Conservation (phyloP, 139 green algal genomes). For the Zygnema circumcarinatum region DNA sequence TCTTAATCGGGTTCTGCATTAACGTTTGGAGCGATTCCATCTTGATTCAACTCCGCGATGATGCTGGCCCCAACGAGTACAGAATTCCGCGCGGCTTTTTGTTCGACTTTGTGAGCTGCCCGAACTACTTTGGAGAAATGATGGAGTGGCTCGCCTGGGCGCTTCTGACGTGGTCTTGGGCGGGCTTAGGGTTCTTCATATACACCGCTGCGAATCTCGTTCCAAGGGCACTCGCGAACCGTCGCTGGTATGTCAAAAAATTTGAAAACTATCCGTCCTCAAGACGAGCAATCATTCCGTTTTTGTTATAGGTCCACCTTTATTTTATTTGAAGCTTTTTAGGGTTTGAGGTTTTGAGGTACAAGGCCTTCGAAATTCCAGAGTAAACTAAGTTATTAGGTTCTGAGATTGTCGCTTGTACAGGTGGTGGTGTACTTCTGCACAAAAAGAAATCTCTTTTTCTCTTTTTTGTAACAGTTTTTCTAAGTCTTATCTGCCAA, state of each 20-base stretch:
- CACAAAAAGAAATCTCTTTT: no score
- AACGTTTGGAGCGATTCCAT: not conserved
- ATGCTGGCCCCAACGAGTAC: not conserved
- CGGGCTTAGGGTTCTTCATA: not conserved
- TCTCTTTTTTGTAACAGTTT: no score
- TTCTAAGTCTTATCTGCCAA: no score
- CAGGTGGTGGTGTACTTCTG: no score
- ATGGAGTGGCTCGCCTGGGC: constrained; percentile 12
- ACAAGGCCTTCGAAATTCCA: no score
- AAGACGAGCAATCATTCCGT: not conserved
- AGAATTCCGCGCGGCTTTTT: not conserved
- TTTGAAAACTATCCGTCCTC: constrained; percentile 8
- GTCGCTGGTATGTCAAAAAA: constrained; percentile 8
- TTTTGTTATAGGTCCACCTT: not conserved
- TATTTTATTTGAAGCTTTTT: not conserved
- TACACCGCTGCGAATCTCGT: constrained; percentile 24
- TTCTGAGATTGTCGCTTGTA: no score
- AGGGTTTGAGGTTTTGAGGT: no score
- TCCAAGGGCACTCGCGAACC: constrained; percentile 5
- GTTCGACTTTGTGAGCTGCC: not conserved
- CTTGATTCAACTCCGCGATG: not conserved
- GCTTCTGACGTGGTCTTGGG: not conserved
- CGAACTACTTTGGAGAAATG: constrained; percentile 36
- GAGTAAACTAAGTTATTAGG: no score
- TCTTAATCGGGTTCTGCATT: not conserved